These are phyloP conservation scores for Suhomyces sp. DNA, from an alignment of 805 yeast species.

Conservation along the genomic window DNA sequence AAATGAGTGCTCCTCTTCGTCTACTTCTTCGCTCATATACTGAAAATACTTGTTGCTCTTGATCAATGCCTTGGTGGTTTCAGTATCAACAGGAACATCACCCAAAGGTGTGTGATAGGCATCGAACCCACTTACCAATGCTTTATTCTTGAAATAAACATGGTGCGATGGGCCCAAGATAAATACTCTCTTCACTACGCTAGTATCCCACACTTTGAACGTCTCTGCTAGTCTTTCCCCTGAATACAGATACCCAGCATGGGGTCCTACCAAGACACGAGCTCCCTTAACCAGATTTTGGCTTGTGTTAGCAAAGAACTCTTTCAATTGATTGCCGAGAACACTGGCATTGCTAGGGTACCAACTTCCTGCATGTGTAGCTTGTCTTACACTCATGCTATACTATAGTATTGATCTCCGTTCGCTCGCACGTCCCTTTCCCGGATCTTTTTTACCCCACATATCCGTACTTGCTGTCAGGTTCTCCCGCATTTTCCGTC, in stretches of 20 bases:
- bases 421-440: neutral
- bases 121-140: conserved; percentile 50
- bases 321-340: conserved; percentile 51
- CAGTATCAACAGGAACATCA: conserved; percentile 59
- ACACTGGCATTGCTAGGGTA: conserved; percentile 48
- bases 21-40: conserved; percentile 57
- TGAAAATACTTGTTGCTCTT: conserved; percentile 38
- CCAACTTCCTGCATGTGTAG: conserved; percentile 94
- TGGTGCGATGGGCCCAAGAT: conserved; percentile 93
- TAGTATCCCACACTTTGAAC: conserved; percentile 65
- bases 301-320: conserved; percentile 43
- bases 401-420: neutral
- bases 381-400: conserved; percentile 45
- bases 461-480: neutral
- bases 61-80: conserved; percentile 36
- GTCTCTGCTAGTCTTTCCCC: conserved; percentile 77
- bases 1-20: conserved; percentile 85
- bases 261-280: conserved; percentile 48
- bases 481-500: neutral
- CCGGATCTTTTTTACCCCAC: neutral
- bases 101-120: conserved; percentile 84
- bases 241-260: conserved; percentile 88
- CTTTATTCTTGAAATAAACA: conserved; percentile 66
- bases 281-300: conserved; percentile 43
- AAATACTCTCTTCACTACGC: conserved; percentile 60